Conservation (phyloP, 225 moss, liverwort and hornwort genomes). For the Pleurozium schreberi region DNA sequence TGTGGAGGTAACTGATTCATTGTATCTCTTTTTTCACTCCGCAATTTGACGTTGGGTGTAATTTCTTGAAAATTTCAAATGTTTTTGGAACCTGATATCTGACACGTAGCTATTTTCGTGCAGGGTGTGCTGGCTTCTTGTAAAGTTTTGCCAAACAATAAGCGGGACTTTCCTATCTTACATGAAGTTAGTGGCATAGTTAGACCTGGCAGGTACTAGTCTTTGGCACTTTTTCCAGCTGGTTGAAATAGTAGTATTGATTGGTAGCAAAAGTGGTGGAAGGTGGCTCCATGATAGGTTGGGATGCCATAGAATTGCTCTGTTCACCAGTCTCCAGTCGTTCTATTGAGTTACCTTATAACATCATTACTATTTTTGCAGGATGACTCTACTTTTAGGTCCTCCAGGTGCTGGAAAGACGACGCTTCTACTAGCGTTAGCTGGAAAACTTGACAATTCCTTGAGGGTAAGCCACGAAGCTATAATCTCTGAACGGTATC, state of each 20-base stretch:
- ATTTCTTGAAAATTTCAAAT: background rate
- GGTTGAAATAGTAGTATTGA: background rate
- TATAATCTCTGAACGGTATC: background rate
- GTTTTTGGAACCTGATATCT: background rate
- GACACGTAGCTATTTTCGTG: background rate
- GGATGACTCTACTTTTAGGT: constrained; percentile 80
- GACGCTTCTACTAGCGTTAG: constrained; percentile 56
- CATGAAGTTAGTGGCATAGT: constrained; percentile 57
- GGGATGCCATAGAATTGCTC: background rate
- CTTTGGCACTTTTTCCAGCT: background rate
- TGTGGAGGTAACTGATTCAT: constrained; percentile 29
- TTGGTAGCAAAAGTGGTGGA: background rate
- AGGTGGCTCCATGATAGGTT: background rate
- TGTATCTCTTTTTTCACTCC: background rate
- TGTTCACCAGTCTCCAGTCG: background rate
- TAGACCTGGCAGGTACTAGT: constrained; percentile 44
- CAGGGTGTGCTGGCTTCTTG: constrained; percentile 31
- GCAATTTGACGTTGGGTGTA: background rate
- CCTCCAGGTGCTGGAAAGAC: constrained; percentile 88
- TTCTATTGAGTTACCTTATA: background rate
- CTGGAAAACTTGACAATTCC: constrained; percentile 62
- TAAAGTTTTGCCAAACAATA: constrained; percentile 37
- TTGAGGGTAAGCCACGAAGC: constrained; percentile 26
- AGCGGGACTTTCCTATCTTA: constrained; percentile 62
- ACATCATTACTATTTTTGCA: background rate